A percentile compares a stretch with the other conserved stretches of the same genome.
Evolutionary conservation across 2,329 filamentous ascomycete species (phyloP).

Genomic region (Scedosporium dehoogii): DNA sequence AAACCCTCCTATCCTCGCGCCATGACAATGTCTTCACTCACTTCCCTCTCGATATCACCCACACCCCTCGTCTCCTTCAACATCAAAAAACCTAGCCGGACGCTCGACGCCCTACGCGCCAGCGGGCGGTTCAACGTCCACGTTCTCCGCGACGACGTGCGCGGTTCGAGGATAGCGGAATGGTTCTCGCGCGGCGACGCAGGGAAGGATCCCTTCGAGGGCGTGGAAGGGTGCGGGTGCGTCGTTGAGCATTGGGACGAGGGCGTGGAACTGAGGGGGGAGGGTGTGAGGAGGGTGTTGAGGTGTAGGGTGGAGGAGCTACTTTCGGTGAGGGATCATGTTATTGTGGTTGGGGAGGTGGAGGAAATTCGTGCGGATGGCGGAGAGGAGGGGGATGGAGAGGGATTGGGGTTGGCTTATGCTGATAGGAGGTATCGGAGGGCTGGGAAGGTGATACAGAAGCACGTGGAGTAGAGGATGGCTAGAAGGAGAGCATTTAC

Average conservation of each 20-base stretch:
- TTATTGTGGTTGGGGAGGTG: constrained; percentile 42
- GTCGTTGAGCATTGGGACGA: constrained; percentile 11
- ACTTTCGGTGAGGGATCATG: constrained; percentile 39
- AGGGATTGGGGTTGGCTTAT: constrained; percentile 36
- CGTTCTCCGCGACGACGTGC: constrained; percentile 35
- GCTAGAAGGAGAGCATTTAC: background rate
- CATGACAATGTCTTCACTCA: constrained; percentile 53
- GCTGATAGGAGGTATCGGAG: constrained; percentile 38
- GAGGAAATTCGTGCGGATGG: constrained; percentile 28
- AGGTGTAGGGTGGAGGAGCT: constrained; percentile 29
- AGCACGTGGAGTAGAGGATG: constrained; percentile 4
- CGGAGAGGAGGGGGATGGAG: constrained; percentile 10
- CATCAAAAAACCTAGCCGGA: constrained; percentile 44
- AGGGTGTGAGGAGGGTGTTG: constrained; percentile 43
- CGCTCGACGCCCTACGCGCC: constrained; percentile 37
- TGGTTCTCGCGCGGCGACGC: constrained; percentile 41
- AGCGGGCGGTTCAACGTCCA: constrained; percentile 44
- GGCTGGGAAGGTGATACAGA: constrained; percentile 25
- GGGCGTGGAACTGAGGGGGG: constrained; percentile 34
- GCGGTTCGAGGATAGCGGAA: constrained; percentile 39
- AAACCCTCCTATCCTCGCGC: constrained; percentile 24
- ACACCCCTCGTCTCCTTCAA: constrained; percentile 43
- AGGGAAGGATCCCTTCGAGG: constrained; percentile 26
- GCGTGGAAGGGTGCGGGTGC: constrained; percentile 17
- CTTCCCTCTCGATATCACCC: constrained; percentile 42